phyloP scores from a whole-genome alignment of 768 basidiomycete species.

The Cyclocybe cylindracea region DNA sequence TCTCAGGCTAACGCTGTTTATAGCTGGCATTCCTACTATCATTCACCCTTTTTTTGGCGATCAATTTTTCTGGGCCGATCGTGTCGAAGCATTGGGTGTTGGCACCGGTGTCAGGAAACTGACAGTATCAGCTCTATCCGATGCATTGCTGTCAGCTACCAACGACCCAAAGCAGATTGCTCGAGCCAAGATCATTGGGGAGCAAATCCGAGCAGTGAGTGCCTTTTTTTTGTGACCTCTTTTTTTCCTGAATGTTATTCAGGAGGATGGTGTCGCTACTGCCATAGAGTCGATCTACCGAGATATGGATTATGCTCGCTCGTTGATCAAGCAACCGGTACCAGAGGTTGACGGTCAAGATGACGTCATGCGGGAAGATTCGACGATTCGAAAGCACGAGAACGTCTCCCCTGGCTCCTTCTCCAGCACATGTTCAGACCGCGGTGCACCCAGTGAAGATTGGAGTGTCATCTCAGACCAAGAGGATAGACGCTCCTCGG shows the following conservation, averaged over 20 bases:
- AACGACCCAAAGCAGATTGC: conserved; percentile 87
- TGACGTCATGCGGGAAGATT: conserved; percentile 35
- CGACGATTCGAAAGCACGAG: conserved; percentile 35
- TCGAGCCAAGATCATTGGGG: conserved; percentile 81
- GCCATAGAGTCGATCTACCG: conserved; percentile 97
- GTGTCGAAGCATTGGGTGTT: conserved; percentile 94
- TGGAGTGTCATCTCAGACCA: conserved; percentile 88
- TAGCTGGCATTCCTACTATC: conserved; percentile 92
- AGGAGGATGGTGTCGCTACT: conserved; percentile 94
- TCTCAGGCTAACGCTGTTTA: conserved; percentile 5
- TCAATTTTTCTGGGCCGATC: conserved; percentile 97
- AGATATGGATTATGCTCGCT: conserved; percentile 92
- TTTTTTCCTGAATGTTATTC: conserved; percentile 6
- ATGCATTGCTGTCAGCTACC: conserved; percentile 81
- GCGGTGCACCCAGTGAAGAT: conserved; percentile 68
- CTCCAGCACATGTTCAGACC: conserved; percentile 53
- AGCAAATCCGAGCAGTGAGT: conserved; percentile 80
- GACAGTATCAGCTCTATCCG: conserved; percentile 73
- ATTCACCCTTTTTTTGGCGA: conserved; percentile 98
- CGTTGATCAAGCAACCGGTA: conserved; percentile 68
- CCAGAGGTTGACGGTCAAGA: conserved; percentile 33
- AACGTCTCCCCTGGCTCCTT: conserved; percentile 35
- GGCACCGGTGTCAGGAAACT: conserved; percentile 88
- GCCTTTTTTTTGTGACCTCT: neutral
- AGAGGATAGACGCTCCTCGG: conserved; percentile 60